These are phyloP conservation scores for Pelargonium exstipulatum DNA, from an alignment of 441 rosid genomes.

Conservation along the genomic window DNA sequence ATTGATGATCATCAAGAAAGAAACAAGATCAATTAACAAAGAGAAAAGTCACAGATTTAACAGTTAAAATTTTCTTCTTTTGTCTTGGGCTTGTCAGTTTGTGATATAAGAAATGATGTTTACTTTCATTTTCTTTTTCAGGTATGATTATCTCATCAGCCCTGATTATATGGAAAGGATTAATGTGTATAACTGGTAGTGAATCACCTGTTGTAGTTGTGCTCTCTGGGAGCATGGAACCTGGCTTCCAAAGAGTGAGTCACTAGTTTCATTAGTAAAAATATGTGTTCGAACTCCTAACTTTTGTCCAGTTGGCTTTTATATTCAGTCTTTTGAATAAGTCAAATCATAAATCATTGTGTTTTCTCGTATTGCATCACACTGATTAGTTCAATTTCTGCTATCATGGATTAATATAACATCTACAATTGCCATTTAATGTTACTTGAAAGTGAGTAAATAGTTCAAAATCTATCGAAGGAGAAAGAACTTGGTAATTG, in stretches of 20 bases:
- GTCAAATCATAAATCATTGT: background rate
- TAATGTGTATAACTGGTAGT: constrained; percentile 67
- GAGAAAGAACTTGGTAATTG: background rate
- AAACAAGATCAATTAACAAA: no score
- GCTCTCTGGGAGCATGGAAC: constrained; percentile 88
- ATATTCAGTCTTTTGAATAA: background rate
- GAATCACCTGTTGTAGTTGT: constrained; percentile 86
- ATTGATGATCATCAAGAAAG: no score
- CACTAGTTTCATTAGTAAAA: background rate
- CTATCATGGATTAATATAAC: background rate
- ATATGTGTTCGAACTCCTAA: no score
- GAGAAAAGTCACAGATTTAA: no score
- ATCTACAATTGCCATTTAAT: background rate
- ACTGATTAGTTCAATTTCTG: background rate
- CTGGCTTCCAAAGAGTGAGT: constrained; percentile 72
- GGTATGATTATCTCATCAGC: constrained; percentile 71
- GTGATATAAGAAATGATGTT: background rate
- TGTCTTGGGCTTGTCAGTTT: background rate
- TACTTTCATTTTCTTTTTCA: constrained; percentile 16
- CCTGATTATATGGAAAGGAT: constrained; percentile 73
- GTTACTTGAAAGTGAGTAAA: background rate
- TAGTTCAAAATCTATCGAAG: background rate
- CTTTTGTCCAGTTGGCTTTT: background rate
- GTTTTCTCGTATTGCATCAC: background rate
- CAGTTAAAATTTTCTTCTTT: no score